Conservation (phyloP, 495 filamentous ascomycete genomes). For the Lepraria neglecta region DNA sequence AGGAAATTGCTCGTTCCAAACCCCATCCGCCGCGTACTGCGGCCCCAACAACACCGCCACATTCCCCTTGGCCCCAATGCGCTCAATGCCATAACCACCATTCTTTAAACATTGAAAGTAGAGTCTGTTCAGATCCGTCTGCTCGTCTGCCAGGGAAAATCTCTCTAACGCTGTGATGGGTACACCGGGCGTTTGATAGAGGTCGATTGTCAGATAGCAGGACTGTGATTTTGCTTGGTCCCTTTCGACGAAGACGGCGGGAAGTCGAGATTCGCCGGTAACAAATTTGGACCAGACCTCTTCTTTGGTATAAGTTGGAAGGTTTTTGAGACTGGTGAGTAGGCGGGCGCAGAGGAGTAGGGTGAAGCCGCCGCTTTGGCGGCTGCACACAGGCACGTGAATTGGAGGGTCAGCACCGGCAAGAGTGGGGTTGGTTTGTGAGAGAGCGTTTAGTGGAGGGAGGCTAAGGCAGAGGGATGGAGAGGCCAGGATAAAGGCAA, state of each 20-base stretch:
- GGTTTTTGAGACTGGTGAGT: slow-evolving; percentile 12
- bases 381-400: slow-evolving; percentile 11
- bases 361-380: slow-evolving; percentile 3
- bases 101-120: slow-evolving; percentile 17
- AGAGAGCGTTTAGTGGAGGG: neutral
- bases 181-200: slow-evolving; percentile 3
- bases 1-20: neutral
- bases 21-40: neutral
- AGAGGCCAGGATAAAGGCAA: neutral
- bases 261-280: slow-evolving; percentile 3
- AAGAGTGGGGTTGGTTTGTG: neutral
- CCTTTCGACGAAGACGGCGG: slow-evolving; percentile 12
- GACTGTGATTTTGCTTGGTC: neutral
- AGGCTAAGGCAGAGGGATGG: neutral
- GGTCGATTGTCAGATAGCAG: slow-evolving; percentile 16
- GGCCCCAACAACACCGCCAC: slow-evolving; percentile 20
- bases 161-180: slow-evolving; percentile 14
- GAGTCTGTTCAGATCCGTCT: slow-evolving; percentile 17
- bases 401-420: neutral
- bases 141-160: slow-evolving; percentile 14
- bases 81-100: neutral
- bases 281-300: slow-evolving; percentile 17
- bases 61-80: slow-evolving; percentile 13
- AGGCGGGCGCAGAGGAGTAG: slow-evolving; percentile 17
- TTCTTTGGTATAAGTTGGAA: slow-evolving; percentile 10